Percentiles rank a stretch among this genome's conserved stretches.
These are phyloP conservation scores for Ceratocystis albifundus DNA, from an alignment of 2,329 filamentous ascomycete species.

Conservation along the genomic window DNA sequence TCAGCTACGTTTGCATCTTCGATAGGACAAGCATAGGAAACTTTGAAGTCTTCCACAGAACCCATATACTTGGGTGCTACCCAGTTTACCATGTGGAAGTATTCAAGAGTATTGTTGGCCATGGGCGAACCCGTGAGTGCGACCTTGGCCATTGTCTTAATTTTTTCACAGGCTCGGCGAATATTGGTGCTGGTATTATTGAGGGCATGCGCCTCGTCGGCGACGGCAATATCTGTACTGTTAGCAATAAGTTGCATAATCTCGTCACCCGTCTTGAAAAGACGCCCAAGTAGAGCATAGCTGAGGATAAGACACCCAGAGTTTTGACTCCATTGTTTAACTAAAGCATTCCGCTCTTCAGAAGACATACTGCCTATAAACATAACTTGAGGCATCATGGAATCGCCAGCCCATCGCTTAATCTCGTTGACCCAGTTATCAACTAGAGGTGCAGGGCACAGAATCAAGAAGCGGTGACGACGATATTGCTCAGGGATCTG, in stretches of 20 bases:
- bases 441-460: constrained; percentile 64
- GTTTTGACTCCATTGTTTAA: constrained; percentile 43
- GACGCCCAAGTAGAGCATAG: constrained; percentile 50
- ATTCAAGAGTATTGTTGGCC: constrained; percentile 73
- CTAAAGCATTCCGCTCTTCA: constrained; percentile 1
- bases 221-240: constrained; percentile 60
- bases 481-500: constrained; percentile 60
- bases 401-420: constrained; percentile 33
- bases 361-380: not conserved
- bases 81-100: constrained; percentile 81
- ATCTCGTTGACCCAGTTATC: constrained; percentile 79
- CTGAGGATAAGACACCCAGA: constrained; percentile 70
- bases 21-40: constrained; percentile 63
- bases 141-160: constrained; percentile 60
- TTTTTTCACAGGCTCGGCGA: constrained; percentile 42
- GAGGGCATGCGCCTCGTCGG: constrained; percentile 73
- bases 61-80: constrained; percentile 70
- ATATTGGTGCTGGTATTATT: constrained; percentile 52
- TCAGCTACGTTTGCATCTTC: constrained; percentile 57
- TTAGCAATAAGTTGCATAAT: constrained; percentile 41
- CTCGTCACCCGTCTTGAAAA: constrained; percentile 29
- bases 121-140: constrained; percentile 80
- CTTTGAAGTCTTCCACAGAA: constrained; percentile 52
- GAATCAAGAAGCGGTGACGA: constrained; percentile 52
- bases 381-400: constrained; percentile 16